Evolutionary conservation across 139 green algal species (phyloP), one percentile per base, ranked within the genome.

Genomic region (Asterochloris sp.): DNA sequence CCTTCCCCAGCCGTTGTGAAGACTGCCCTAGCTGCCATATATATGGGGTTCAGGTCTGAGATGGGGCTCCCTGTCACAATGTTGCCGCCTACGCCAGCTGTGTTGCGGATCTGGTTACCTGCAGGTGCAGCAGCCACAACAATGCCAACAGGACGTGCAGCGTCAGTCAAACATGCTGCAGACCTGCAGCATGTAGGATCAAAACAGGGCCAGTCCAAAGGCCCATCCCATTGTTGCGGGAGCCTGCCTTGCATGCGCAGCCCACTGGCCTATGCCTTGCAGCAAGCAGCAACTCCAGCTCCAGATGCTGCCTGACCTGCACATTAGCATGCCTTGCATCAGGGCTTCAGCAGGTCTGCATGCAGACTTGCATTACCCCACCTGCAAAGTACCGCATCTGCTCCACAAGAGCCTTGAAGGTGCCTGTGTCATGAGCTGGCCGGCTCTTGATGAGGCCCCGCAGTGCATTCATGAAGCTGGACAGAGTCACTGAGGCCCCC

Each of bases 21-120:
- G 47, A 71, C 86, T 24, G 94, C 87, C n/a, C 89, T 86, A 54
- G 80, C 79, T 0, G 93, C 92, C 86, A 98, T 96, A 91, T 91
- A 96, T 15, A 99, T 69, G 12, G 96, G 96, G 87, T 98, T 98
- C 19, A 98, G 87, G 85, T 99, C 96, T 10, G 89, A 96, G 86
- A 99, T 99, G 81, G 96, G 96, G 76, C 83, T 93, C 54, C 87
- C 96, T 16, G 96, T 99, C 68, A 88, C 87, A 63, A 99, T 92
- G 89, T 99, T 99, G 73, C 96, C 96, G 26, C 91, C 96, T 24
- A 99, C 62, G 1, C 89, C 91, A 2, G 96, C 93, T n/a, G 94
- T 91, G 83, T 99, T 99, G 73, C 96, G 91, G 84, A 99, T 98
- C 86, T 98, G 95, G 74, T 88, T 88, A 75, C 92, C 92, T 54